Conservation (phyloP, 2,329 filamentous ascomycete genomes). For the Harringtonia aguacate region DNA sequence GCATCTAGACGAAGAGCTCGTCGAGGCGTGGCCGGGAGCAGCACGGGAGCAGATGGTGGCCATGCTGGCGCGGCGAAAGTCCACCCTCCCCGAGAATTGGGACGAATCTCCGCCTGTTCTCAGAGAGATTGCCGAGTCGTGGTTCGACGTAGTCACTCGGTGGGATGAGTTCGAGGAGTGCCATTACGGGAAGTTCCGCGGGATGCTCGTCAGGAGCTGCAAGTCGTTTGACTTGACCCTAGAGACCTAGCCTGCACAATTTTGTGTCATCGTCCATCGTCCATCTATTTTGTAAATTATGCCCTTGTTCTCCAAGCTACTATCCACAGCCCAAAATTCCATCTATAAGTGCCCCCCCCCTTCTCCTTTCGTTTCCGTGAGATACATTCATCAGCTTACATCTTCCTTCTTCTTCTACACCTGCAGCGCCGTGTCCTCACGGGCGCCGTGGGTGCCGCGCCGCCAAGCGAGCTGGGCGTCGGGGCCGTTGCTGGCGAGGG, state of each 20-base stretch:
- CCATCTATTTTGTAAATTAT: no score
- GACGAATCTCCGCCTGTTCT: neutral
- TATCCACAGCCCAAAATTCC: no score
- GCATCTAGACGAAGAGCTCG: neutral
- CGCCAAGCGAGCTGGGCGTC: slow-evolving; percentile 48
- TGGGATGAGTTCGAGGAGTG: neutral
- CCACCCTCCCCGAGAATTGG: neutral
- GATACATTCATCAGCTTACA: neutral
- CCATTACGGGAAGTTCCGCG: neutral
- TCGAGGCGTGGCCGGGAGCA: neutral
- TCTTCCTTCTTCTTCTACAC: slow-evolving; percentile 20
- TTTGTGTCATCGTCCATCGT: no score
- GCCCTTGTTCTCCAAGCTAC: no score
- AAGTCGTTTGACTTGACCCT: no score
- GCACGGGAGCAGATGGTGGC: neutral
- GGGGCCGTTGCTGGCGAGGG: slow-evolving; percentile 26
- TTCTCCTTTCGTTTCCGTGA: no score
- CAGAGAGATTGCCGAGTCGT: neutral
- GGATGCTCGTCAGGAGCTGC: no score
- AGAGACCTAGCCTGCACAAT: no score
- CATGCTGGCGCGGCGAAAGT: neutral
- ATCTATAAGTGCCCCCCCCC: no score
- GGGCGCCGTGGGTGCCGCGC: slow-evolving; percentile 44
- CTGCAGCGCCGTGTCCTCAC: slow-evolving; percentile 50
- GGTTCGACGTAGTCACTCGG: neutral